These are phyloP conservation scores for Scenedesmus sp. DNA, from an alignment of 163 green algal species.

Conservation along the genomic window DNA sequence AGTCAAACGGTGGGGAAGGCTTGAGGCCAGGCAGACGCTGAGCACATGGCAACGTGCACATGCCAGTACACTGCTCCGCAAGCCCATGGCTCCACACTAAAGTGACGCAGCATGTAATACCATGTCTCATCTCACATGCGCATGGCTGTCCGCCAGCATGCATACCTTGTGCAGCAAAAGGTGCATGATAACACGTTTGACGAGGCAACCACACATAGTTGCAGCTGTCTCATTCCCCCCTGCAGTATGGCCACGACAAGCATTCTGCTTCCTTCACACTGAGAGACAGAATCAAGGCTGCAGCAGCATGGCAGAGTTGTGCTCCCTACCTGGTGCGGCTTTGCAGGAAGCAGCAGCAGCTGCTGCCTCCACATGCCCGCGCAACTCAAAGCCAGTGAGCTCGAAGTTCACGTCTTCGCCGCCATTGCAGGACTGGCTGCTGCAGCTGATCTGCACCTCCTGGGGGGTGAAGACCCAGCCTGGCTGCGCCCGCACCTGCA, in stretches of 20 bases:
- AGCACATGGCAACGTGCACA: background rate
- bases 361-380: constrained; percentile 37
- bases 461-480: constrained; percentile 41
- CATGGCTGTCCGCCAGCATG: too few species aligned
- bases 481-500: background rate
- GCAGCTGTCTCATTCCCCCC: too few species aligned
- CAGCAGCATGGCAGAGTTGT: background rate
- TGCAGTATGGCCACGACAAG: too few species aligned
- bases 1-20: background rate
- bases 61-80: too few species aligned
- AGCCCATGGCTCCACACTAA: too few species aligned
- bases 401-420: constrained; percentile 48
- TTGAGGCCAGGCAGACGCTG: background rate
- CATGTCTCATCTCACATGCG: too few species aligned
- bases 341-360: constrained; percentile 16
- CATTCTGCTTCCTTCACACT: too few species aligned
- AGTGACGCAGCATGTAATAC: too few species aligned
- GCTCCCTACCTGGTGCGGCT: background rate
- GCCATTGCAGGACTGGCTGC: background rate
- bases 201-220: too few species aligned
- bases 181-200: too few species aligned
- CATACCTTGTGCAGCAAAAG: too few species aligned
- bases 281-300: too few species aligned
- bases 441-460: constrained; percentile 21
- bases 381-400: constrained; percentile 32